phyloP scores from a whole-genome alignment of 306 rosid genomes.

The Cicer cuneatum region DNA sequence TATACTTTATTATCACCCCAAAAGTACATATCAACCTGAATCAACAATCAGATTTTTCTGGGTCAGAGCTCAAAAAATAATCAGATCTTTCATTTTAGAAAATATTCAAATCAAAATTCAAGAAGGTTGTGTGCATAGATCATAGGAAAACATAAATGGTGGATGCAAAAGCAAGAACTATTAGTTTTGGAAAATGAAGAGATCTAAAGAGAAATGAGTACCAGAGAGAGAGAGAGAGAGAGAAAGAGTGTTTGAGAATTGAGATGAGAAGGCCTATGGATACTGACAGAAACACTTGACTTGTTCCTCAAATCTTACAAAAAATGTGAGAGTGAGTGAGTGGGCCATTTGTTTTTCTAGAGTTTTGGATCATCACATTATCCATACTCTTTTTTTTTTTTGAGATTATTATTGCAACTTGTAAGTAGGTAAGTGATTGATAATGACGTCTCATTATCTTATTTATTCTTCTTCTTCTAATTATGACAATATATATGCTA shows the following conservation, averaged over 20 bases:
- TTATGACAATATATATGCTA: background rate
- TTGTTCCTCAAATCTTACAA: constrained; percentile 37
- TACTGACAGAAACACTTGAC: constrained; percentile 38
- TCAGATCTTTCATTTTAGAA: constrained; percentile 28
- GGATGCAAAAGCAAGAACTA: background rate
- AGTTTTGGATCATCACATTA: constrained; percentile 45
- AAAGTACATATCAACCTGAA: constrained; percentile 35
- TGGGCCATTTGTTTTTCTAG: constrained; percentile 32
- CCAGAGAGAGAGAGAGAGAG: constrained; percentile 13
- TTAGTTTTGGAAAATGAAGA: background rate
- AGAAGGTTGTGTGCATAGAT: background rate
- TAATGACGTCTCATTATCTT: constrained; percentile 16
- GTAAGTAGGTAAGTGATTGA: constrained; percentile 24
- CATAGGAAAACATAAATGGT: background rate
- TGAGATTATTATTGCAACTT: constrained; percentile 31
- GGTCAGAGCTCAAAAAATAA: constrained; percentile 16
- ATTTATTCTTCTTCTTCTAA: background rate
- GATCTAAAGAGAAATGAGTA: background rate
- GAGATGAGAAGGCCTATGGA: constrained; percentile 33
- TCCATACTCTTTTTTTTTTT: constrained; percentile 29
- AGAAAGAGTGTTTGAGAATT: constrained; percentile 16
- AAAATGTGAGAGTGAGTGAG: constrained; percentile 8
- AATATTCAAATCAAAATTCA: background rate
- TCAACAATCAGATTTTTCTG: background rate
- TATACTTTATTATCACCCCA: background rate